A percentile compares a stretch with the other conserved stretches of the same genome.
These are phyloP conservation scores for Alternaria rosae DNA, from an alignment of 2,329 filamentous ascomycete genomes.

Conservation along the genomic window DNA sequence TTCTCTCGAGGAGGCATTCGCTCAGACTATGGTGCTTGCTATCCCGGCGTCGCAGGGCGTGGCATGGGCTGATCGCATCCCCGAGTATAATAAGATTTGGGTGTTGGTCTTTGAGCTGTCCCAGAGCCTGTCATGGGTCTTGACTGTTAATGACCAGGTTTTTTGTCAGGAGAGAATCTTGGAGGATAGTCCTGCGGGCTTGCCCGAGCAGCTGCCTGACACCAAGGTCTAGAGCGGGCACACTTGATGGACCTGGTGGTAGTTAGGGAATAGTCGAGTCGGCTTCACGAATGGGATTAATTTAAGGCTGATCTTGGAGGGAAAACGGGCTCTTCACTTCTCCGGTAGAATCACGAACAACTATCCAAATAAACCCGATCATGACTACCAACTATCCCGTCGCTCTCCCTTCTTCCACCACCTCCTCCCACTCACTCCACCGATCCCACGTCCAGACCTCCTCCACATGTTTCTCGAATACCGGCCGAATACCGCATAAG, in stretches of 20 bases:
- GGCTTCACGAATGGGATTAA: background rate
- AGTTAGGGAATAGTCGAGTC: background rate
- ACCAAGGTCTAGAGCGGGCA: background rate
- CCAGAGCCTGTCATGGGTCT: background rate
- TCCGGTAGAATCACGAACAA: background rate
- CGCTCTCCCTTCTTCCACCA: background rate
- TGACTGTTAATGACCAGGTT: too few relatives aligned
- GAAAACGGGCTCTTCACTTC: background rate
- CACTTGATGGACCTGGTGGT: background rate
- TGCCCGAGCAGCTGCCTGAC: background rate
- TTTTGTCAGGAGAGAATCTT: background rate
- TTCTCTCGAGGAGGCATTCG: background rate
- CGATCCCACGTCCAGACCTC: background rate
- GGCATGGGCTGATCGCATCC: background rate
- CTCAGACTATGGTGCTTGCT: background rate
- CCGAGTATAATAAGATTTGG: background rate
- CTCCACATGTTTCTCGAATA: background rate
- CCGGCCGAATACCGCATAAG: slow-evolving; percentile 1
- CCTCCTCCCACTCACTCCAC: background rate
- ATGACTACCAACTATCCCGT: background rate
- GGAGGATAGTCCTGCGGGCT: background rate
- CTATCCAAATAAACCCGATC: background rate
- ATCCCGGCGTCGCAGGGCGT: background rate
- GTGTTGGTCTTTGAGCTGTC: background rate
- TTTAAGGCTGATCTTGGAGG: background rate